Evolutionary conservation across 2,329 filamentous ascomycete genomes (phyloP).

Genomic region (Stemphylium vesicarium): DNA sequence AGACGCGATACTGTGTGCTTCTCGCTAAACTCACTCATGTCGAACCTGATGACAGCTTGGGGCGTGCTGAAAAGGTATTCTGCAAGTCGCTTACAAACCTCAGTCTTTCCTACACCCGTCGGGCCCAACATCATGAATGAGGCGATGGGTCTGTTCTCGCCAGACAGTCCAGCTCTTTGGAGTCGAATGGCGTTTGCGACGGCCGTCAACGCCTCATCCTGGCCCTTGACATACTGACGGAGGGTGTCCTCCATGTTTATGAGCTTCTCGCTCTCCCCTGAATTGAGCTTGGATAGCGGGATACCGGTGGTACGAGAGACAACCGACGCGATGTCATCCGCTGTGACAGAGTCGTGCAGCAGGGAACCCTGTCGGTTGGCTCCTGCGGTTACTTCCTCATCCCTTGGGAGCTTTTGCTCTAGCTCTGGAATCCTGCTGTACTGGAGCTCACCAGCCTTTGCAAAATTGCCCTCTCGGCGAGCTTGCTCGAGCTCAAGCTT

Average conservation of each 20-base stretch:
- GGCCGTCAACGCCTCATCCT: conserved; percentile 90
- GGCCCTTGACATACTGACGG: conserved; percentile 82
- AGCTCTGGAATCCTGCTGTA: conserved; percentile 86
- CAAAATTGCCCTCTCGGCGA: conserved; percentile 87
- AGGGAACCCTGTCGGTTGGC: conserved; percentile 60
- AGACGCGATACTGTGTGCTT: conserved; percentile 94
- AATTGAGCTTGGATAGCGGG: conserved; percentile 88
- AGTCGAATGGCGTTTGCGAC: conserved; percentile 93
- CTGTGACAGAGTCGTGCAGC: conserved; percentile 92
- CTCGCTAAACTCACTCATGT: conserved; percentile 98
- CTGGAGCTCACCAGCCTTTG: conserved; percentile 84
- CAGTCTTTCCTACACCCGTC: conserved; percentile 96
- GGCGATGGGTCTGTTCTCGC: conserved; percentile 88
- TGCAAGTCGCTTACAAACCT: conserved; percentile 95
- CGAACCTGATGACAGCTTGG: conserved; percentile 87
- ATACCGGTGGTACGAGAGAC: conserved; percentile 93
- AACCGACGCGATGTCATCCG: conserved; percentile 91
- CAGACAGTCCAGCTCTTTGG: conserved; percentile 89
- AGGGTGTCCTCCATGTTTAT: conserved; percentile 95
- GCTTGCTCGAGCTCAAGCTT: conserved; percentile 85
- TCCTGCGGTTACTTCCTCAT: conserved; percentile 57
- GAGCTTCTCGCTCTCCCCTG: conserved; percentile 91
- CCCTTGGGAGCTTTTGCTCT: conserved; percentile 79
- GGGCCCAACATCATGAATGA: conserved; percentile 98
- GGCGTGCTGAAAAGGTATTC: conserved; percentile 93